These are phyloP conservation scores for Penicillium sp. DNA, from an alignment of 2,329 filamentous ascomycete species.

Conservation along the genomic window DNA sequence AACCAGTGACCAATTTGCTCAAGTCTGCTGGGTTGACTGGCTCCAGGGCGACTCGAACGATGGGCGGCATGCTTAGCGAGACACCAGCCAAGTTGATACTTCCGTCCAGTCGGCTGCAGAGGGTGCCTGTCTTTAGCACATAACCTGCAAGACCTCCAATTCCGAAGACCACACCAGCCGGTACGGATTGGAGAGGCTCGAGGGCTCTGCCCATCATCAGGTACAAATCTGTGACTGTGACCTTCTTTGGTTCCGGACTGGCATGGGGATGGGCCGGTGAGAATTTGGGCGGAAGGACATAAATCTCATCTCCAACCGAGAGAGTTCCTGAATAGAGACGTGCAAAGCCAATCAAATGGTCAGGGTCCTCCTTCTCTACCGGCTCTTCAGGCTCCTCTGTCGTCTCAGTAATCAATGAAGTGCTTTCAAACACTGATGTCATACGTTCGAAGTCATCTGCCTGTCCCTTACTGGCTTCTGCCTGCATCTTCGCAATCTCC, in stretches of 20 bases:
- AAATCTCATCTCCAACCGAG: constrained; percentile 84
- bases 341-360: constrained; percentile 92
- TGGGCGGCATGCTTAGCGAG: constrained; percentile 76
- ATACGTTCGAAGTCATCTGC: constrained; percentile 56
- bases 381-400: constrained; percentile 50
- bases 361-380: constrained; percentile 66
- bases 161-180: constrained; percentile 91
- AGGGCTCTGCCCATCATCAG: constrained; percentile 92
- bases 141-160: constrained; percentile 89
- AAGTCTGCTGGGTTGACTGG: constrained; percentile 86
- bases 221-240: constrained; percentile 84
- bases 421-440: constrained; percentile 59
- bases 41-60: constrained; percentile 94
- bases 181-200: constrained; percentile 78
- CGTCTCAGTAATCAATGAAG: constrained; percentile 54
- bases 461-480: constrained; percentile 49
- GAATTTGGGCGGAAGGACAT: constrained; percentile 91
- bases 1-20: constrained; percentile 88
- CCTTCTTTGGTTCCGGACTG: constrained; percentile 71
- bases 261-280: constrained; percentile 74
- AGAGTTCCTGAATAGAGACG: constrained; percentile 89
- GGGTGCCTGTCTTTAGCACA: constrained; percentile 91
- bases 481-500: constrained; percentile 78
- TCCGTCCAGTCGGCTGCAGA: constrained; percentile 84
- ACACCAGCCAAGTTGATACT: constrained; percentile 89